Percentiles rank a stretch among this genome's conserved stretches.
These are phyloP conservation scores for Lichina pygmaea DNA, from an alignment of 495 filamentous ascomycete genomes.

Conservation along the genomic window DNA sequence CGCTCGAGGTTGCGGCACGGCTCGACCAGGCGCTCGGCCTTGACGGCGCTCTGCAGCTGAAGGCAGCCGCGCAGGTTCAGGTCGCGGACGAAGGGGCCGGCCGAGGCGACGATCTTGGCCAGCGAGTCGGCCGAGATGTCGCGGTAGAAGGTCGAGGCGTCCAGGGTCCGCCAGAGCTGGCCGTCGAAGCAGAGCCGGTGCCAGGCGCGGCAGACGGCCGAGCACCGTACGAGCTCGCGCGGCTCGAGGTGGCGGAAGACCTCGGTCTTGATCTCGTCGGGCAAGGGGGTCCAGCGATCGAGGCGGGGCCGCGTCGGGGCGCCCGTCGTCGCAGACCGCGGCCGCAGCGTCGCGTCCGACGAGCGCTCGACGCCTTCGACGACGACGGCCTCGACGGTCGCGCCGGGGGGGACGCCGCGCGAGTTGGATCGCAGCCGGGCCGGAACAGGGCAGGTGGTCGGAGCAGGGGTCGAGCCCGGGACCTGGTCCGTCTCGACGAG, in stretches of 20 bases:
- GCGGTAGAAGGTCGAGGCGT: constrained; percentile 66
- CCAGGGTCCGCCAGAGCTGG: constrained; percentile 67
- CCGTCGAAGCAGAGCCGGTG: constrained; percentile 80
- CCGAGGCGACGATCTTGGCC: constrained; percentile 57
- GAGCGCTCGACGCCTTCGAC: constrained; percentile 21
- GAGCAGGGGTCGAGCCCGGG: constrained; percentile 6
- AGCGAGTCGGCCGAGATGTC: constrained; percentile 64
- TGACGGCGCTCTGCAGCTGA: constrained; percentile 50
- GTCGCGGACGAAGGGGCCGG: constrained; percentile 73
- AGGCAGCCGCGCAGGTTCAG: constrained; percentile 61
- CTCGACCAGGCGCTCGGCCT: constrained; percentile 44
- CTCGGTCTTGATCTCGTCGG: constrained; percentile 52
- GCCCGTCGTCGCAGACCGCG: constrained; percentile 5
- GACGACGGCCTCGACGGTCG: constrained; percentile 7
- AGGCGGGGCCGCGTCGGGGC: constrained; percentile 9
- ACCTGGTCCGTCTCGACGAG: constrained; percentile 6
- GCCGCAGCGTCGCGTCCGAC: constrained; percentile 1
- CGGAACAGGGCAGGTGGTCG: constrained; percentile 32
- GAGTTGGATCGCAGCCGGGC: constrained; percentile 28
- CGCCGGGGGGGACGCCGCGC: constrained; percentile 9
- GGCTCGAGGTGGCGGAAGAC: constrained; percentile 54
- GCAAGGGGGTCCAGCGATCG: constrained; percentile 59
- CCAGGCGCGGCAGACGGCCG: constrained; percentile 56
- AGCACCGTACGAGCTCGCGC: constrained; percentile 58
- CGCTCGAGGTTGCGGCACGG: constrained; percentile 68